phyloP scores from a whole-genome alignment of 2,329 filamentous ascomycete species.

The Fusarium avenaceum region DNA sequence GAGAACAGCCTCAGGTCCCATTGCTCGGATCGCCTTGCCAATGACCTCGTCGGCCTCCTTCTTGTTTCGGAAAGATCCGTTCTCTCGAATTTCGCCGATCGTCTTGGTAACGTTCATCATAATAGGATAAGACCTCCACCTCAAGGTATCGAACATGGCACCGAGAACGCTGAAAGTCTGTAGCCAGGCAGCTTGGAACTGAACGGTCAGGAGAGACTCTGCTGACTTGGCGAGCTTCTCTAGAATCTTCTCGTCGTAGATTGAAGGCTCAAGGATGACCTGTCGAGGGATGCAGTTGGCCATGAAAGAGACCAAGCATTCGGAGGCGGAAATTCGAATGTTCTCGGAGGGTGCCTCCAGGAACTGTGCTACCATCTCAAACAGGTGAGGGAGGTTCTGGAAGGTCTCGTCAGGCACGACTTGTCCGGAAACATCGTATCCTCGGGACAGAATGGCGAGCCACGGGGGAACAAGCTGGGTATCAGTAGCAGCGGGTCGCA shows the following conservation, averaged over 20 bases:
- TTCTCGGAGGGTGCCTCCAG: conserved; percentile 90
- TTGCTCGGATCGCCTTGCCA: conserved; percentile 86
- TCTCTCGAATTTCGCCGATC: conserved; percentile 88
- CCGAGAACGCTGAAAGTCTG: conserved; percentile 92
- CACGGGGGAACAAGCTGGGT: conserved; percentile 94
- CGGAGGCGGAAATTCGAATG: conserved; percentile 92
- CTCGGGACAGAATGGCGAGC: conserved; percentile 94
- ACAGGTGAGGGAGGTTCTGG: conserved; percentile 87
- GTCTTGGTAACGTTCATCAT: conserved; percentile 80
- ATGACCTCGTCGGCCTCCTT: conserved; percentile 94
- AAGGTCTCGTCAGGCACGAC: conserved; percentile 92
- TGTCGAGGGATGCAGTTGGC: conserved; percentile 88
- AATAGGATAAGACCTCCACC: conserved; percentile 86
- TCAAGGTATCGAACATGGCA: conserved; percentile 87
- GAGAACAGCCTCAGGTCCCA: conserved; percentile 89
- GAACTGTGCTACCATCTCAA: conserved; percentile 83
- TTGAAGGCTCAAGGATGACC: conserved; percentile 87
- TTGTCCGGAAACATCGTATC: conserved; percentile 93
- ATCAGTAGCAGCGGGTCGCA: conserved; percentile 92
- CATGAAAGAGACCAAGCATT: conserved; percentile 93
- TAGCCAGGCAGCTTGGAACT: conserved; percentile 94
- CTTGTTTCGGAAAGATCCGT: conserved; percentile 90
- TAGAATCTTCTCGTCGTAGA: conserved; percentile 91
- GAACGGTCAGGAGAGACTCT: conserved; percentile 83
- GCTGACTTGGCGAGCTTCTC: conserved; percentile 83